phyloP scores from a whole-genome alignment of 257 asterid genomes.

The Fraxinus quadrangulata region DNA sequence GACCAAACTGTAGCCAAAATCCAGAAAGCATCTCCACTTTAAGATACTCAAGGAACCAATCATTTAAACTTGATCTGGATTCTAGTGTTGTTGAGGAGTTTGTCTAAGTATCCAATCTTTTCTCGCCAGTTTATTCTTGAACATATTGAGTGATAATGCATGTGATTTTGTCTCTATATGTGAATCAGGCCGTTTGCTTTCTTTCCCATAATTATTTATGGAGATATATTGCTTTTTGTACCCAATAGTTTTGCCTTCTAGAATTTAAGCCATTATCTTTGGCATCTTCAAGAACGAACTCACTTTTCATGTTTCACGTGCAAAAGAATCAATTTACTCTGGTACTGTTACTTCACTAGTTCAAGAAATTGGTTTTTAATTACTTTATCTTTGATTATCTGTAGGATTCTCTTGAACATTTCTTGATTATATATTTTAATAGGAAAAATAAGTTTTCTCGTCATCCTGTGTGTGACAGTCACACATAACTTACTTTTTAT shows the following conservation, averaged over 20 bases:
- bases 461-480: not conserved
- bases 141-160: not conserved
- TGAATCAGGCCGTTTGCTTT: not conserved
- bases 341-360: not conserved
- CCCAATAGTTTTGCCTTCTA: not conserved
- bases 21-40: not conserved
- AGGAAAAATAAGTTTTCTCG: too few relatives aligned
- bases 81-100: not conserved
- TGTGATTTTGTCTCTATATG: not conserved
- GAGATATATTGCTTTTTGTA: not conserved
- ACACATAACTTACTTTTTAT: not conserved
- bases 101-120: not conserved
- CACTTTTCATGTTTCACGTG: not conserved
- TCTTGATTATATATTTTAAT: not conserved
- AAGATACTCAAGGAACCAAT: not conserved
- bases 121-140: not conserved
- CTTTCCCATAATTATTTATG: not conserved
- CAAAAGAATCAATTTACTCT: not conserved
- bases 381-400: not conserved
- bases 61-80: not conserved
- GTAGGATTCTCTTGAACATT: not conserved
- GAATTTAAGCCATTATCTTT: not conserved
- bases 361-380: not conserved
- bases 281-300: not conserved
- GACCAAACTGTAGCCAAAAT: too few relatives aligned